Evolutionary conservation across 2,329 filamentous ascomycete genomes (phyloP).

Genomic region (Ceratocystis ficicola): DNA sequence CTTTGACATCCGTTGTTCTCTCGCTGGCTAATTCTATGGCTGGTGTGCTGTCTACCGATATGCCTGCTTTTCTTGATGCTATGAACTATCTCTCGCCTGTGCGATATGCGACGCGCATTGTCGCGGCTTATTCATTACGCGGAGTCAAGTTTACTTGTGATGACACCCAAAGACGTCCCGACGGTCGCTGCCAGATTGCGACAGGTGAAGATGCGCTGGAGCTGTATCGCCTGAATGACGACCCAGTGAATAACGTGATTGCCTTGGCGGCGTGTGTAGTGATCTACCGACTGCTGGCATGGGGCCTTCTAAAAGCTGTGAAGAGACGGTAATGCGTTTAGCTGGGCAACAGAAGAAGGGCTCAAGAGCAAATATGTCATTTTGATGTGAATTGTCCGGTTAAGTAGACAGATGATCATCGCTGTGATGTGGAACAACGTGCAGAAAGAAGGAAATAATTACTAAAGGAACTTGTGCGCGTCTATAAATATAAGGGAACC

Average conservation of each 20-base stretch:
- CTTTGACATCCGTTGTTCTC: slow-evolving; percentile 56
- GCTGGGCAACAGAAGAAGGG: not conserved
- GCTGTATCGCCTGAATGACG: slow-evolving; percentile 53
- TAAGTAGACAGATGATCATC: not conserved
- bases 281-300: slow-evolving; percentile 53
- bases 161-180: slow-evolving; percentile 43
- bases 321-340: slow-evolving; percentile 37
- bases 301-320: slow-evolving; percentile 42
- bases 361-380: not conserved
- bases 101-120: slow-evolving; percentile 54
- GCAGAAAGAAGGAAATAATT: not conserved
- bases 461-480: not conserved
- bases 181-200: slow-evolving; percentile 51
- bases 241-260: slow-evolving; percentile 49
- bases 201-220: slow-evolving; percentile 55
- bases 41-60: slow-evolving; percentile 57
- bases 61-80: slow-evolving; percentile 52
- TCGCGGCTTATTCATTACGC: slow-evolving; percentile 53
- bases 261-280: slow-evolving; percentile 52
- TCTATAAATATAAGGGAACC: not conserved
- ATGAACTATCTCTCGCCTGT: slow-evolving; percentile 63
- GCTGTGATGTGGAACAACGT: not conserved
- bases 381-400: not conserved
- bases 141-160: slow-evolving; percentile 53
- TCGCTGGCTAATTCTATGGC: slow-evolving; percentile 60